Evolutionary conservation across 192 early-diverging fungal species (phyloP).

Genomic region (Coemansia sp.): DNA sequence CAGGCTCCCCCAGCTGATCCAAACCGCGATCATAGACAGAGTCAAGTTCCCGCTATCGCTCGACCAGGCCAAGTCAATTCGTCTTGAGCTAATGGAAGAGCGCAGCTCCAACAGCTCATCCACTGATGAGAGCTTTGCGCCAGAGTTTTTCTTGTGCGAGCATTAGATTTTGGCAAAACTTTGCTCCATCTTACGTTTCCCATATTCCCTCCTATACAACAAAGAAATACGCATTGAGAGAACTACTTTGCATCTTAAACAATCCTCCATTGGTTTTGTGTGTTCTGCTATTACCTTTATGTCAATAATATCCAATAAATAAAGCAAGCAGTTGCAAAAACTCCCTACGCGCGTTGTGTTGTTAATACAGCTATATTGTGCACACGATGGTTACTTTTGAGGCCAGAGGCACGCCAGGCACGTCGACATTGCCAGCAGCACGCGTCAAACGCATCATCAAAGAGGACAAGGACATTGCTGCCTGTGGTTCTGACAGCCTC

Average conservation of each 20-base stretch:
- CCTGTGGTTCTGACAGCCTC: constrained; percentile 66
- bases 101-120: constrained; percentile 19
- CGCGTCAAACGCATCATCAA: constrained; percentile 73
- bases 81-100: constrained; percentile 54
- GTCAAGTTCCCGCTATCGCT: constrained; percentile 45
- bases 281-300: neutral
- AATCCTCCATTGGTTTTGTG: neutral
- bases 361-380: neutral
- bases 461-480: constrained; percentile 69
- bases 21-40: constrained; percentile 11
- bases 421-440: constrained; percentile 60
- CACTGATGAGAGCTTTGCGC: constrained; percentile 6
- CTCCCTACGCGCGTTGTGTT: neutral
- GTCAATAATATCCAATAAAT: too few relatives aligned
- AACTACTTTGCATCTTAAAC: neutral
- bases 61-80: constrained; percentile 41
- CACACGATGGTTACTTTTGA: constrained; percentile 23
- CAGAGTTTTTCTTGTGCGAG: constrained; percentile 30
- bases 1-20: constrained; percentile 22
- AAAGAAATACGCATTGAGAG: neutral
- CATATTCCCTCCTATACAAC: neutral
- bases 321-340: neutral
- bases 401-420: constrained; percentile 40
- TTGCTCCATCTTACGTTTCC: neutral
- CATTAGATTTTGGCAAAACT: constrained; percentile 13